These are phyloP conservation scores for Pouteria campechiana DNA, from an alignment of 179 eudicot genomes.

Conservation along the genomic window DNA sequence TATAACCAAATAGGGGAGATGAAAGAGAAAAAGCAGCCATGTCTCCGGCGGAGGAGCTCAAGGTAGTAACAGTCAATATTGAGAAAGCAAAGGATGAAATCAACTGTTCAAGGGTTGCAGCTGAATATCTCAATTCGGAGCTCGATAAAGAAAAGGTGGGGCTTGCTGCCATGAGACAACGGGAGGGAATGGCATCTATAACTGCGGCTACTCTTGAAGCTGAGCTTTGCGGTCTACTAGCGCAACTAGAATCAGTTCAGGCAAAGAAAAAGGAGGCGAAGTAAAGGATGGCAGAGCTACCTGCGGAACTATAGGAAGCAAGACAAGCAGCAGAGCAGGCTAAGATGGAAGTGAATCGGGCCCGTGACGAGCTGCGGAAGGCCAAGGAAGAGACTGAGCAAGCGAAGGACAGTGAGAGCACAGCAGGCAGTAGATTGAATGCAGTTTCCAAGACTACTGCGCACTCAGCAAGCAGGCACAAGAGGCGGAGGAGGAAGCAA, in stretches of 20 bases:
- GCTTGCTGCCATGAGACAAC: slow-evolving; percentile 38
- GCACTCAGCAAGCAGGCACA: slow-evolving; percentile 70
- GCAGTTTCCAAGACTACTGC: slow-evolving; percentile 80
- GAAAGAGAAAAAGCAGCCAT: slow-evolving; percentile 36
- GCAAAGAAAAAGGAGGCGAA: slow-evolving; percentile 50
- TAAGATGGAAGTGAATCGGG: slow-evolving; percentile 37
- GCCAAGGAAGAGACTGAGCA: slow-evolving; percentile 66
- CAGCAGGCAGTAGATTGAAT: slow-evolving; percentile 46
- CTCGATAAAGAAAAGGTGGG: slow-evolving; percentile 55
- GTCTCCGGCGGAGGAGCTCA: slow-evolving; percentile 50
- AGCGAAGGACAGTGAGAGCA: slow-evolving; percentile 62
- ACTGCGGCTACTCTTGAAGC: slow-evolving; percentile 69
- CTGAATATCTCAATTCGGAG: slow-evolving; percentile 48
- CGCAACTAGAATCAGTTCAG: slow-evolving; percentile 49
- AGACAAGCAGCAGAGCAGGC: slow-evolving; percentile 70
- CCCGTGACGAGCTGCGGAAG: slow-evolving; percentile 56
- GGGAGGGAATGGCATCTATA: slow-evolving; percentile 64
- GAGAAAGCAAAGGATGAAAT: slow-evolving; percentile 65
- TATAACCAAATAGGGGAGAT: slow-evolving; percentile 7
- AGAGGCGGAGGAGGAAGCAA: slow-evolving; percentile 73
- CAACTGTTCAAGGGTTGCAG: slow-evolving; percentile 46
- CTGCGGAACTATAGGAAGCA: slow-evolving; percentile 56
- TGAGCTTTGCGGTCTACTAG: slow-evolving; percentile 51
- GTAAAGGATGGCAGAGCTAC: slow-evolving; percentile 61
- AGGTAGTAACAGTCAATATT: slow-evolving; percentile 55